Evolutionary conservation across 2,329 filamentous ascomycete genomes (phyloP), one percentile per base, ranked within the genome.

Genomic region (Exophiala sideris): DNA sequence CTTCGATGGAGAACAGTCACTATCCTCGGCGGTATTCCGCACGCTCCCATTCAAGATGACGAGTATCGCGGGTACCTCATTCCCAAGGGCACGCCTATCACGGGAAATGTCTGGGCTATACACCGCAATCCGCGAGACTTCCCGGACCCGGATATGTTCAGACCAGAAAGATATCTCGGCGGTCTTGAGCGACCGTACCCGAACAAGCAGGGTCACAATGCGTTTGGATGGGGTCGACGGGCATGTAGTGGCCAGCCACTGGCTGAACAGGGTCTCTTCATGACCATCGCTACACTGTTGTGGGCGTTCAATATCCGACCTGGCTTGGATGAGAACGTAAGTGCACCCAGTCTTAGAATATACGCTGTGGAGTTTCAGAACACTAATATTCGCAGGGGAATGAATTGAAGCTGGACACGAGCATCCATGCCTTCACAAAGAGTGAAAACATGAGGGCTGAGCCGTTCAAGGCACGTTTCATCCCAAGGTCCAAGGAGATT

Each of bases 241-340:
- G 76, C 79, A 3, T 83, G 79, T 64, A 75, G 73, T 41, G 79
- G 80, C 0, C 73, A 80, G 62, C 77, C 73, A 2, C 68, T 85
- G 14, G 81, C 81, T 1, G 81, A 85, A 66, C 79, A 83, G 62
- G 79, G 81, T 5, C 79, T 79, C 0, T 84, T 79, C 73, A 76
- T 84, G 61, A 81, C 77, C 0, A 72, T 84, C 41, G 78, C 79
- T 7, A 69, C 81, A 11, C 62, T 84, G 24, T 69, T 85, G 5
- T 84, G 82, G 79, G 80, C 73, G 0, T 85, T 83, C 62, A 71
- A 73, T 50, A 77, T 83, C 52, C 65, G 71, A 48, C 71, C 73
- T 41, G 71, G 67, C 32, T 51, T 71, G 10, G 71, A 75, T 62
- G 62, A 62, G 24, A 51, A 54, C 20, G 55, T 58, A 21, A 48